A percentile compares a stretch with the other conserved stretches of the same genome.
Evolutionary conservation across 2,329 filamentous ascomycete species (phyloP).

Genomic region (Sclerotinia borealis): DNA sequence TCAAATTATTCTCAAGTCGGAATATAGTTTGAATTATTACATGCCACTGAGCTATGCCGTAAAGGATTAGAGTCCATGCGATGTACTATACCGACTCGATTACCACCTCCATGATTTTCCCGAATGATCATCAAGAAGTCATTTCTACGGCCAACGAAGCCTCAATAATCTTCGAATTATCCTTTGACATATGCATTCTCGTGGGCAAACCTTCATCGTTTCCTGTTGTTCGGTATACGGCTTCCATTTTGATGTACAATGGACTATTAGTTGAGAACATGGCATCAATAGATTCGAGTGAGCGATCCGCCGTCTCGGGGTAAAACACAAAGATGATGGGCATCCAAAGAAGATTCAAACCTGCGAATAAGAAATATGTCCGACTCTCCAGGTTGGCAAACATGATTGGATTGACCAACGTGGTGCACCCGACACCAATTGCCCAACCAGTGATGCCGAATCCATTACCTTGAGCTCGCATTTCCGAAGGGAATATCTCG

Average conservation of each 20-base stretch:
- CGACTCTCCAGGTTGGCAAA: slow-evolving; percentile 41
- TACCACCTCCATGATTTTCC: background rate
- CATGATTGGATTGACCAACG: slow-evolving; percentile 48
- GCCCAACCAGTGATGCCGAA: slow-evolving; percentile 56
- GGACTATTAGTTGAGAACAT: slow-evolving; percentile 44
- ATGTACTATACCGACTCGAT: background rate
- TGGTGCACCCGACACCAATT: slow-evolving; percentile 49
- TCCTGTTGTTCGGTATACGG: slow-evolving; percentile 6
- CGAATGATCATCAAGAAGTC: background rate
- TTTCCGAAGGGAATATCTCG: slow-evolving; percentile 51
- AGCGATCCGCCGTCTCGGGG: slow-evolving; percentile 40
- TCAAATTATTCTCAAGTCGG: background rate
- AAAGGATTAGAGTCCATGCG: background rate
- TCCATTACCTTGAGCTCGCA: slow-evolving; percentile 53
- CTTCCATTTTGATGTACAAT: slow-evolving; percentile 29
- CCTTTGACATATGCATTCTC: background rate
- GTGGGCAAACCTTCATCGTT: background rate
- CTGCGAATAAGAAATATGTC: slow-evolving; percentile 48
- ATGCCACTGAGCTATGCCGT: background rate
- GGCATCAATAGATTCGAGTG: slow-evolving; percentile 45
- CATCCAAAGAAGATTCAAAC: slow-evolving; percentile 45
- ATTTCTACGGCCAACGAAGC: too few species aligned
- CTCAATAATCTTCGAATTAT: too few species aligned
- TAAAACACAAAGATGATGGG: slow-evolving; percentile 45
- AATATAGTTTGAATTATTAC: background rate